Conservation (phyloP, 345 rosid species). For the Lumnitzera racemosa region DNA sequence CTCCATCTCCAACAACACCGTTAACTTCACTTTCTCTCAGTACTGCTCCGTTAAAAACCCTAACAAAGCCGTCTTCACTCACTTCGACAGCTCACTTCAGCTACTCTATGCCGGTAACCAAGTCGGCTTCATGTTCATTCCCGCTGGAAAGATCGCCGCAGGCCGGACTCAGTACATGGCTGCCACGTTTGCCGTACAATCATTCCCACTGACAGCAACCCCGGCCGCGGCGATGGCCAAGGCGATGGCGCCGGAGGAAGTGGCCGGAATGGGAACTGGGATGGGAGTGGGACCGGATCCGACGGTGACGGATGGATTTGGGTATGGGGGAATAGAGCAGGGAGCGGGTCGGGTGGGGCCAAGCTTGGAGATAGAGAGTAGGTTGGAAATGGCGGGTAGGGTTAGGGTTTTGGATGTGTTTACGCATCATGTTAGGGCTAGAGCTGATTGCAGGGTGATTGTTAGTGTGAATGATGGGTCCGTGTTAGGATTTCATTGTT, state of each 20-base stretch:
- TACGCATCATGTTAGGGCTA: conserved; percentile 72
- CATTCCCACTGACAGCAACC: conserved; percentile 74
- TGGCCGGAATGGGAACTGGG: conserved; percentile 20
- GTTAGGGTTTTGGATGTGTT: conserved; percentile 72
- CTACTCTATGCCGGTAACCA: conserved; percentile 78
- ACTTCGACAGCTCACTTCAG: conserved; percentile 90
- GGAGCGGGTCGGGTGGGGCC: conserved; percentile 81
- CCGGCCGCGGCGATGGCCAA: conserved; percentile 51
- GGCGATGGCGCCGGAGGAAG: conserved; percentile 50
- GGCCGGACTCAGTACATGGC: conserved; percentile 88
- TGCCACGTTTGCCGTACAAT: conserved; percentile 81
- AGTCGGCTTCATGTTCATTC: conserved; percentile 96
- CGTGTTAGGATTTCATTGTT: conserved; percentile 84
- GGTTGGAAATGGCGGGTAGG: conserved; percentile 84
- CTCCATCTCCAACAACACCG: conserved; percentile 75
- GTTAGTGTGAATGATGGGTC: conserved; percentile 75
- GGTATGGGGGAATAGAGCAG: conserved; percentile 3
- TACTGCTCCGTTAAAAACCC: conserved; percentile 83
- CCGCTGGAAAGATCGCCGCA: conserved; percentile 84
- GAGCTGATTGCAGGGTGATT: conserved; percentile 58
- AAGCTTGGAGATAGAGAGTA: conserved; percentile 84
- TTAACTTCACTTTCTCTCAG: conserved; percentile 83
- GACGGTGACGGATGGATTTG: conserved; percentile 1
- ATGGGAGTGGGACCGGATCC: conserved; percentile 13
- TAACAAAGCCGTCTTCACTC: conserved; percentile 77